Evolutionary conservation across 1,139 yeast genomes (phyloP), one percentile per base, ranked within the genome.

Genomic region (Diutina scorzettiae): DNA sequence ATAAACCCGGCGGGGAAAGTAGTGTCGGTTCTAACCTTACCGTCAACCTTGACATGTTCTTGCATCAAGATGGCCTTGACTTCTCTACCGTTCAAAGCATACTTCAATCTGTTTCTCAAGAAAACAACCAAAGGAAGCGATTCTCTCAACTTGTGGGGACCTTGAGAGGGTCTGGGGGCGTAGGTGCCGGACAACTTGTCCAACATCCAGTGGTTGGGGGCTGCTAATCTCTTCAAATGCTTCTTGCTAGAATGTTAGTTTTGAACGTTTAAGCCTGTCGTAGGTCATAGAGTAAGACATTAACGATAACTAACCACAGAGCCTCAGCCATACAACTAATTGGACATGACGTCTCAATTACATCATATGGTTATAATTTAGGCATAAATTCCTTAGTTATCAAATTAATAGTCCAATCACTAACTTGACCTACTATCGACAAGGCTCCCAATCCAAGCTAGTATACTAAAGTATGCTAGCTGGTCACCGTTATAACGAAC

Each of bases 171-270:
- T 80, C 97, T 89, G 76, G 98, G 98, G 57, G 98, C 98, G 71
- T 91, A 91, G 66, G 87, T 78, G 67, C 99, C 99, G 70, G 96
- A 84, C 77, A 93, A 79, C 78, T 93, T 93, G 95, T 91, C 98
- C 80, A 93, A 84, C 95, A 93, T 85, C 98, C 98, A 93, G 83
- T 93, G 98, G 78, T 89, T 83, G 78, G 99, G 99, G 69, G 96
- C 96, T 69, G 95, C 95, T 72, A 86, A 80, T 78, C 96, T 84
- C 82, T 86, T 86, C 72, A 87, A 78, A 70, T 87, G 96, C 81
- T 87, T 87, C 89, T 86, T 86, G 76, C 80, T 74, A 54, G 27
- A 16, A 29, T 39, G 68, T 63, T 62, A 62, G 69, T 64, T 12
- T 2, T 17, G n/a, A n/a, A n/a, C n/a, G n/a, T n/a, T n/a, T n/a